A percentile compares a stretch with the other conserved stretches of the same genome.
These are phyloP conservation scores for Solioccasus polychromus DNA, from an alignment of 768 basidiomycete genomes.

Conservation along the genomic window DNA sequence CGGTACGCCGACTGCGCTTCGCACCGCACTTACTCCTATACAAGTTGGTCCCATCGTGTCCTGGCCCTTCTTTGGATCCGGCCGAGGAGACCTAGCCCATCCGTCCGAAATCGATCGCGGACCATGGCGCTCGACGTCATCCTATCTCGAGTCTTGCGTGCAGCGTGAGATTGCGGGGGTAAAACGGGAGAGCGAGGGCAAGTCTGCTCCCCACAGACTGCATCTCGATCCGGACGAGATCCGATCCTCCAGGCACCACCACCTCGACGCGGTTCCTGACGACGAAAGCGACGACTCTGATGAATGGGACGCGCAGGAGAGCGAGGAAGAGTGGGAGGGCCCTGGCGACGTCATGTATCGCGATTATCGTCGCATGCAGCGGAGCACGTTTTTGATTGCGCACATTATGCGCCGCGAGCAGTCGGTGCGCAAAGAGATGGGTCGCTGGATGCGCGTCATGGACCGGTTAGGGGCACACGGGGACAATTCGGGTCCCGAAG, in stretches of 20 bases:
- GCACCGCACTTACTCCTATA: conserved; percentile 26
- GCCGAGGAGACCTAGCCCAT: conserved; percentile 68
- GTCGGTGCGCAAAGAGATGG: conserved; percentile 66
- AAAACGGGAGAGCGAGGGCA: conserved; percentile 73
- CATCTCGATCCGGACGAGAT: conserved; percentile 84
- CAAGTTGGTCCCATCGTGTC: conserved; percentile 81
- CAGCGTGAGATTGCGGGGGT: conserved; percentile 74
- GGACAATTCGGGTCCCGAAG: conserved; percentile 40
- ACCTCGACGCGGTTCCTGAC: conserved; percentile 61
- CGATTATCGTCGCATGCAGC: conserved; percentile 79
- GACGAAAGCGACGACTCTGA: conserved; percentile 76
- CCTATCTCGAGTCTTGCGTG: conserved; percentile 65
- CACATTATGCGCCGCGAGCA: conserved; percentile 66
- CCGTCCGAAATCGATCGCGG: conserved; percentile 75
- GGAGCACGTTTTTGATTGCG: conserved; percentile 74
- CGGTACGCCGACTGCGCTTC: background rate
- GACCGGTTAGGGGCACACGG: conserved; percentile 44
- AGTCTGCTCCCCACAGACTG: conserved; percentile 68
- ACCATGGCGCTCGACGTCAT: conserved; percentile 61
- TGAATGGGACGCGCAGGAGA: conserved; percentile 77
- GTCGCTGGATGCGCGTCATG: conserved; percentile 67
- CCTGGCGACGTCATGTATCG: conserved; percentile 77
- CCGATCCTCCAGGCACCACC: conserved; percentile 66
- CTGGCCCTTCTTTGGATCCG: conserved; percentile 89
- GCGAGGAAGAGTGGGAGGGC: conserved; percentile 72